Evolutionary conservation across 2,329 filamentous ascomycete genomes (phyloP).

Genomic region (Elsinoe australis): DNA sequence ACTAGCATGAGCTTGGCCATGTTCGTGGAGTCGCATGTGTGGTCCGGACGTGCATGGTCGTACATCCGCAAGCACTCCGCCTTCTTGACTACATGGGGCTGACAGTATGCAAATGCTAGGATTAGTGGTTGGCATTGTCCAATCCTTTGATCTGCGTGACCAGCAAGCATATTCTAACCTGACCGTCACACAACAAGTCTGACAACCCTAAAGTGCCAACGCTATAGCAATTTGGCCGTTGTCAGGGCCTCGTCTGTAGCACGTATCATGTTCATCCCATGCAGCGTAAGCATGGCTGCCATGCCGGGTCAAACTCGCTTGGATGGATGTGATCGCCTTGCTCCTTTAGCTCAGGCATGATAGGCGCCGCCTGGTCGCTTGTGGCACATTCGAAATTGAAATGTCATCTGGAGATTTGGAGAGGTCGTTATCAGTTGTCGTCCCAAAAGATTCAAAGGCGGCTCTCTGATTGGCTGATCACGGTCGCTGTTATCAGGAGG

Average conservation of each 20-base stretch:
- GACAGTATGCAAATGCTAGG: no score
- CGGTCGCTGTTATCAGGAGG: background rate
- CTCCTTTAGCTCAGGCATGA: background rate
- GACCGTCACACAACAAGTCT: no score
- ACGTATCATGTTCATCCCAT: background rate
- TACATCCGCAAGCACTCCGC: background rate
- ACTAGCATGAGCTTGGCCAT: constrained; percentile 10
- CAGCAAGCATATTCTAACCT: no score
- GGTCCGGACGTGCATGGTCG: constrained; percentile 3
- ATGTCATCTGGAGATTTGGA: constrained; percentile 3
- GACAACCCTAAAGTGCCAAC: constrained; percentile 7
- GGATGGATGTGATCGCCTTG: constrained; percentile 10
- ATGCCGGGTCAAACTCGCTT: constrained; percentile 1
- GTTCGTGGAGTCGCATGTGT: constrained; percentile 3
- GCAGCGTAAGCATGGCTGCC: constrained; percentile 4
- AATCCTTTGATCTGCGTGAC: no score
- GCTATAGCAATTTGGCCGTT: background rate
- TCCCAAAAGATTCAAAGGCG: constrained; percentile 1
- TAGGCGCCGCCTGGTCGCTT: constrained; percentile 7
- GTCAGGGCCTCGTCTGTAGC: background rate
- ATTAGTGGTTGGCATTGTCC: background rate
- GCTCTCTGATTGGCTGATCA: background rate
- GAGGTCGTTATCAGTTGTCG: constrained; percentile 3
- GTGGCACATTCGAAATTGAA: constrained; percentile 5
- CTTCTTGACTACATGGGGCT: no score